A percentile compares a stretch with the other conserved stretches of the same genome.
Conservation (phyloP, 1,139 yeast genomes). For the Blastobotrys capitulatus region DNA sequence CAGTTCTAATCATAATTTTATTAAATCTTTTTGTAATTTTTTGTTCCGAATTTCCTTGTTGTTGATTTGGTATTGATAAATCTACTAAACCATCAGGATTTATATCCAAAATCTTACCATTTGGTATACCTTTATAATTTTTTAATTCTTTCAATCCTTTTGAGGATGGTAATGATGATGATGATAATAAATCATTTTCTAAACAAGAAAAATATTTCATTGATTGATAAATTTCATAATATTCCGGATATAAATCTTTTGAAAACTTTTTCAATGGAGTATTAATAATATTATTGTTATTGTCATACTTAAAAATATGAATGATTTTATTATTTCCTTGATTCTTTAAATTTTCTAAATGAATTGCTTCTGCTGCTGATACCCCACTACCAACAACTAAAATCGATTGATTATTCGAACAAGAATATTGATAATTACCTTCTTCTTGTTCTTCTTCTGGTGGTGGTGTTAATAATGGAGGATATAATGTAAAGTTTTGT, state of each 20-base stretch:
- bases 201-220: too few relatives aligned
- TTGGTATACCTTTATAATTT: conserved; percentile 25
- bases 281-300: too few relatives aligned
- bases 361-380: conserved; percentile 34
- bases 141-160: neutral
- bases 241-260: conserved; percentile 33
- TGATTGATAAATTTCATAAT: conserved; percentile 25
- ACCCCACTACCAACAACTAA: conserved; percentile 36
- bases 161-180: too few relatives aligned
- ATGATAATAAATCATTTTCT: too few relatives aligned
- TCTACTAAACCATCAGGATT: conserved; percentile 21
- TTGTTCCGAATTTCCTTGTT: conserved; percentile 19
- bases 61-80: too few relatives aligned
- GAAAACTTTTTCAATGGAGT: conserved; percentile 31
- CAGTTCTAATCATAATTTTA: conserved; percentile 25
- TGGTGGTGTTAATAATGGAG: conserved; percentile 20
- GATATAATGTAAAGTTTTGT: conserved; percentile 13
- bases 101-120: conserved; percentile 23
- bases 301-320: conserved; percentile 25
- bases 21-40: conserved; percentile 15
- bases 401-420: conserved; percentile 16
- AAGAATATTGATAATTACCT: too few relatives aligned
- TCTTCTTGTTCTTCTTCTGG: conserved; percentile 11
- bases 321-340: conserved; percentile 10
- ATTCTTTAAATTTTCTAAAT: conserved; percentile 9